phyloP scores from a whole-genome alignment of 306 rosid species.

The Gastrolobium bilobum region DNA sequence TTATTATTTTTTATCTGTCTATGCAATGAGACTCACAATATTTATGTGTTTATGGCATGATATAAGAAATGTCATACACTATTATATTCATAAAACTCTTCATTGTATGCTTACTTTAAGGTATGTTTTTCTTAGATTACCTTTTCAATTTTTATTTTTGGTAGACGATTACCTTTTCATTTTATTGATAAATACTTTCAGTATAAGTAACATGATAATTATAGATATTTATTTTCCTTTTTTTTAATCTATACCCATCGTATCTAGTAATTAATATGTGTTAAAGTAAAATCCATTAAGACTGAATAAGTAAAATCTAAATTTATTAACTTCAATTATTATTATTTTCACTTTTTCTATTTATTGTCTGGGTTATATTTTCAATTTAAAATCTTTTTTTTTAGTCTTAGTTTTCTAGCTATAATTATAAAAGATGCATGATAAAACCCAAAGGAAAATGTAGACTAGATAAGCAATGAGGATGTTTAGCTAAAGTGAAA shows the following conservation, averaged over 20 bases:
- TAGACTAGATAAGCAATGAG: no score
- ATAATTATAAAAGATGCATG: no score
- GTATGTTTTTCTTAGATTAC: neutral
- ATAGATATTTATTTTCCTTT: neutral
- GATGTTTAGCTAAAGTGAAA: no score
- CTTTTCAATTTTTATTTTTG: no score
- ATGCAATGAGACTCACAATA: no score
- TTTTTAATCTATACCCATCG: neutral
- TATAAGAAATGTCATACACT: no score
- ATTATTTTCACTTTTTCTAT: neutral
- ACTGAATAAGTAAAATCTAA: neutral
- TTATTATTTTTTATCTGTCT: no score
- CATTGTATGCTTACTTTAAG: neutral
- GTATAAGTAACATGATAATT: neutral
- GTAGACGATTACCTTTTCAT: neutral
- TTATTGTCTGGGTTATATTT: neutral
- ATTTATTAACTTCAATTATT: neutral
- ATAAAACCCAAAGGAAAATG: no score
- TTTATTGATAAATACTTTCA: constrained; percentile 3
- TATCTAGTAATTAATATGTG: neutral
- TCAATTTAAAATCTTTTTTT: neutral
- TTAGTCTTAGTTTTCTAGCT: no score
- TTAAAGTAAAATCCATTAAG: neutral
- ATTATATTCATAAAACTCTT: no score
- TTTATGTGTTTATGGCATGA: no score